Evolutionary conservation across 805 yeast genomes (phyloP), one percentile per base, ranked within the genome.

Genomic region (Groenewaldozyma tartarivorans): DNA sequence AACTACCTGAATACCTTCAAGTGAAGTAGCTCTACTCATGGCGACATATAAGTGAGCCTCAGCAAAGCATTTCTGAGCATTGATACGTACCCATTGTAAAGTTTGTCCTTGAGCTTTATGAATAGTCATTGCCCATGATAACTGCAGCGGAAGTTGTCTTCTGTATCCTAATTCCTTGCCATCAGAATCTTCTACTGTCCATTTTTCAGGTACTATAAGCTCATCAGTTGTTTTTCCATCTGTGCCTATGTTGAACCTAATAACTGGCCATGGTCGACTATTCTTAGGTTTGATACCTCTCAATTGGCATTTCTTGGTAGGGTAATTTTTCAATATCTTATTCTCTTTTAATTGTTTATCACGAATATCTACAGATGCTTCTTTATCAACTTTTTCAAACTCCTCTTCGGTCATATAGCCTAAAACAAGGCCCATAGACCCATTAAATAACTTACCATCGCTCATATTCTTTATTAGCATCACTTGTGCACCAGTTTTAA

Each of bases 21-120:
- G 71, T 20, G 81, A 74, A 0, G 81, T 81, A 3, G 96, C 97
- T 60, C 98, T 73, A 1, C 96, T 86, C 24, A 92, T 64, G 0
- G 98, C 98, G 18, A 92, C 98, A 57, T 92, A 92, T 0, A 95
- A 94, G 57, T 92, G 98, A 0, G 98, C 98, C 42, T 75, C 79
- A 54, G 87, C 97, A 61, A 90, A 90, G 1, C 83, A 77, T 42
- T 71, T 68, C 20, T 69, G 65, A 45, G 92, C 67, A 24, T 24
- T 24, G 7, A 24, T 24, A 13, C 29, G 29, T 1, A 84, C 85
- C 33, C 77, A 67, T 2, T 78, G 76, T 29, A 87, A 60, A 0
- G 97, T 82, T 60, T 90, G 88, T 1, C 98, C 98, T 60, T 90
- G 98, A 0, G 97, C 81, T 62, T 90, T 90, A 57, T 92, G 98